Percentiles rank a stretch among this genome's conserved stretches.
Conservation (phyloP, 331 rosid species). For the Malus hybrid region DNA sequence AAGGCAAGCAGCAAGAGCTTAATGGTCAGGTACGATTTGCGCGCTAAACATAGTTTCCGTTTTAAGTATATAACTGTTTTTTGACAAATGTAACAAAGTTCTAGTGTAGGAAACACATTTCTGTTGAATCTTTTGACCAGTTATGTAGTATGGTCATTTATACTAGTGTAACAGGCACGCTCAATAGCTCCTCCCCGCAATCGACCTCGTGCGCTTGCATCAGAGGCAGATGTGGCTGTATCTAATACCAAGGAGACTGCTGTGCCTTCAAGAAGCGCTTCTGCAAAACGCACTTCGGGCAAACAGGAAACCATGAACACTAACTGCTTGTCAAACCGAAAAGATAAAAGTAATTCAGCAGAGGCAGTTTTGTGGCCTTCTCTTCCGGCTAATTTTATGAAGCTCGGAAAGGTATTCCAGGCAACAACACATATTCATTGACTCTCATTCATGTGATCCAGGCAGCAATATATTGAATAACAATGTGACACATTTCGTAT, state of each 20-base stretch:
- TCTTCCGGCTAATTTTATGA: constrained; percentile 58
- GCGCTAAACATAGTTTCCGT: not conserved
- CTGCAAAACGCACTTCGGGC: constrained; percentile 30
- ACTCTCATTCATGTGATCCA: not conserved
- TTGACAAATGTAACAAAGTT: not conserved
- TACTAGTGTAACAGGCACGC: constrained; percentile 38
- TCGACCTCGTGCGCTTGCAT: constrained; percentile 39
- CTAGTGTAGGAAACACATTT: not conserved
- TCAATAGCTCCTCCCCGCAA: constrained; percentile 20
- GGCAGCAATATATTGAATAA: not conserved
- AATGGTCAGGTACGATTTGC: constrained; percentile 72
- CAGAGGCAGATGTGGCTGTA: constrained; percentile 36
- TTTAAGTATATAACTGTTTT: not conserved
- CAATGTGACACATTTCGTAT: constrained; percentile 9
- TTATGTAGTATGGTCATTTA: constrained; percentile 12
- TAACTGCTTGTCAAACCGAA: constrained; percentile 32
- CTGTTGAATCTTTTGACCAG: not conserved
- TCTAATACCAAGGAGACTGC: constrained; percentile 32
- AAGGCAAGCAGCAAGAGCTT: constrained; percentile 60
- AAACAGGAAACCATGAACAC: constrained; percentile 55
- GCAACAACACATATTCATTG: not conserved
- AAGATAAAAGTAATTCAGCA: constrained; percentile 25
- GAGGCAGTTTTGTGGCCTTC: constrained; percentile 53
- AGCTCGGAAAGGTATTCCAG: constrained; percentile 59
- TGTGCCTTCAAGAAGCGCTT: constrained; percentile 27